Base-by-base conservation (phyloP, 257 asterid genomes). In the Lantana camara region DNA sequence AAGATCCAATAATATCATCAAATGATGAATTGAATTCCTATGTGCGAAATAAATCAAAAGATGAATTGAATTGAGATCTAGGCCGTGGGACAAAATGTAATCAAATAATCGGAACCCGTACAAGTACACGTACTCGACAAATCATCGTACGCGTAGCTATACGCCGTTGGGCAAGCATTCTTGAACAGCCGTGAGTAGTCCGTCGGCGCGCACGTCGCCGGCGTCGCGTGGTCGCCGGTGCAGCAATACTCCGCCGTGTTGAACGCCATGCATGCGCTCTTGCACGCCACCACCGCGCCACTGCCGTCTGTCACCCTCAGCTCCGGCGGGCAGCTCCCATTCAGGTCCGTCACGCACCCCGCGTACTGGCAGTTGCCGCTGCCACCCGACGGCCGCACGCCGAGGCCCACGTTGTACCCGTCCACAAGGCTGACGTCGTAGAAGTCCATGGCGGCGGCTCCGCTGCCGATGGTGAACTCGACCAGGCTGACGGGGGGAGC, bases 111-210 rank as follows among this genome's bases (percentile, higher is more conserved):
- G 0, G 95, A 13, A 1, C 81, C 89, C 2, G 81, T 60, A 57
- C 99, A 94, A 5, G 97, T 88, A 60, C 80, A 83, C 0, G 93
- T 90, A 53, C 96, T 90, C 8, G 99, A 59, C 42, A 73, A 68
- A 59, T 94, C 97, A 44, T 90, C 97, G 40, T 94, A 94, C 1
- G 97, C 99, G n/a, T 90, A 94, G 15, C 97, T 90, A 58, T 94
- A 94, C 4, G 97, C 96, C 14, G 87, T 20, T 5, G 99, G 99
- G 68, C 99, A 94, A 0, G 97, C 95, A 9, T 17, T 49, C 86
- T 94, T 94, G 66, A 94, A 94, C 23, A 82, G 30, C 81, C 20
- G 22, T 24, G 97, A 90, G 61, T 90, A 90, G 9, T 57, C 2
- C 14, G 95, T 84, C 67, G 96, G 96, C 27, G 78, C n/a, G 20